Evolutionary conservation across 106 monocot genomes (phyloP), one percentile per base, ranked within the genome.

Genomic region (Dioscorea dumetorum): DNA sequence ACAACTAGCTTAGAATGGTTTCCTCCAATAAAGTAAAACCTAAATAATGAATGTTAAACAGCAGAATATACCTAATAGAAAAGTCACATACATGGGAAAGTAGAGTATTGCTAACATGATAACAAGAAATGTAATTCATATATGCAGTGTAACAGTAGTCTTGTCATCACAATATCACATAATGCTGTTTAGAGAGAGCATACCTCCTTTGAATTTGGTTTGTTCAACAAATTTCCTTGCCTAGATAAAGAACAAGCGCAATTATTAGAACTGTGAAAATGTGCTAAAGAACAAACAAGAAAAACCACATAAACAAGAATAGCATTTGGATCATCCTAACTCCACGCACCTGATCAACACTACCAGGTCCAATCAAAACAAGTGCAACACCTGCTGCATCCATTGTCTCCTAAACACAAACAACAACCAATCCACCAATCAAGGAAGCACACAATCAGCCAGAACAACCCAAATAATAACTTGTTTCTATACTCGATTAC

Each of bases 171-270:
- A 6, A 41, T 41, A 5, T 0, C 41, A 41, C 1, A 41, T 10
- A 41, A 41, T 41, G 10, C 41, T 41, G 3, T 41, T 41, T 0
- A 48, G 22, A 70, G 22, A 41, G 18, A 73, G 62, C 69, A 62
- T 80, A 93, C 88, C 88, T 93, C 93, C 93, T 77, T 83, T 73
- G 65, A 93, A 93, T 16, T 83, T 86, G 62, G 93, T 88, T 84
- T 94, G 90, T 48, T 78, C 70, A 66, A 57, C 60, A 82, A 94
- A 94, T 73, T 79, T 69, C 61, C 78, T 94, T 34, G 93, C 93
- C 89, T 94, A 73, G 8, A 86, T 24, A 12, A 86, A 0, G 5
- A 41, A 41, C 41, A 41, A 3, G 9, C 41, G 5, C 41, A 41
- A 41, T 41, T 41, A 10, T 41, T 41, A 41, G 41, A 41, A 6